Base-by-base conservation (phyloP, 208 protist species). In the Trypanosoma caninum region DNA sequence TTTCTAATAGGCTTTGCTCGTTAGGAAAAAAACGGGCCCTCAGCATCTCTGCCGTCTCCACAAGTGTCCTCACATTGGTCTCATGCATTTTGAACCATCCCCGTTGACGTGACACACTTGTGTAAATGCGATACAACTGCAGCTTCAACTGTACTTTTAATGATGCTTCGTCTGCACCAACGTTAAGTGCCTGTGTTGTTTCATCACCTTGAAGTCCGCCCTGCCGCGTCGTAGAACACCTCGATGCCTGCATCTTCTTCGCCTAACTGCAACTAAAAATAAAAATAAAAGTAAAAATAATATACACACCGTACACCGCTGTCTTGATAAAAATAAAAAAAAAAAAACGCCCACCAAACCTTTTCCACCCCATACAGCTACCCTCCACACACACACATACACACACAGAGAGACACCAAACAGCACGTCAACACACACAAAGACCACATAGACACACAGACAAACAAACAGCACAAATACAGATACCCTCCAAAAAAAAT, bases 61-160 rank as follows among this genome's bases (percentile, higher is more conserved):
- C 35, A 11, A 69, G 35, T 28, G 55, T 10, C 23, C 10, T 40
- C 14, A 40, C 55, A 34, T 69, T 60, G 10, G 34, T 23, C 22
- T 54, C 55, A 38, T 69, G 64, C 28, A 69, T 0, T 37, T 18
- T 25, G 30, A 69, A 69, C 64, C 64, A 69, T 47, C 48, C 53
- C 23, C 55, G 64, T 47, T 69, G 64, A 9, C 64, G 53, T n/a
- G 41, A 52, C 0, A 58, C 47, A 44, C 27, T 69, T 4, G 64
- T 37, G 48, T 69, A 62, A 33, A 69, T 57, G 20, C 64, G 64
- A 30, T 55, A 62, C 11, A 69, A 31, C 34, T 69, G 54, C 34
- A 62, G 2, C 33, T 44, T 7, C 41, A 69, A 35, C n/a, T 54
- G 47, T 8, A 16, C 52, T 30, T 10, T 55, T 16, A 67, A 18